phyloP scores from a whole-genome alignment of 2,329 filamentous ascomycete species.

The Aspergillus glaucus region DNA sequence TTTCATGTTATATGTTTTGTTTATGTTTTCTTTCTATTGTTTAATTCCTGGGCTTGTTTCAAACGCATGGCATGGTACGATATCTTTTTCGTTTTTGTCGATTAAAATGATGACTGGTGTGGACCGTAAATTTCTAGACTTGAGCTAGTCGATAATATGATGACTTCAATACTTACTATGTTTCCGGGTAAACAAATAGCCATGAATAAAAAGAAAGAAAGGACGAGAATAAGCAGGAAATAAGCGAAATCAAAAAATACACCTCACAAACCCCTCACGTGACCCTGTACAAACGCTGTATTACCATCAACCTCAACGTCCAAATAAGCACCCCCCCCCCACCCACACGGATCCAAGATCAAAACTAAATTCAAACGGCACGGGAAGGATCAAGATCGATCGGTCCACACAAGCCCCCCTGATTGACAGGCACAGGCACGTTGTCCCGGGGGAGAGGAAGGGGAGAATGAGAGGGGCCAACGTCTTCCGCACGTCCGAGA shows the following conservation, averaged over 20 bases:
- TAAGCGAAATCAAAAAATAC: neutral
- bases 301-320: neutral
- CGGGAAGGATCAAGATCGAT: neutral
- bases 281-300: constrained; percentile 6
- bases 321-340: neutral
- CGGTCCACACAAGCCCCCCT: no score
- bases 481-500: no score
- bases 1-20: constrained; percentile 21
- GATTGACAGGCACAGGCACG: no score
- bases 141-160: neutral
- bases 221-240: neutral
- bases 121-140: neutral
- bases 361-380: no score
- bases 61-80: constrained; percentile 36
- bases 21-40: constrained; percentile 16
- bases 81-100: constrained; percentile 19
- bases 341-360: neutral
- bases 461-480: no score
- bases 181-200: neutral
- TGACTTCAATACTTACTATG: neutral
- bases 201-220: constrained; percentile 2
- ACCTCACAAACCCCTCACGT: constrained; percentile 1
- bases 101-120: constrained; percentile 15
- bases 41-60: constrained; percentile 24
- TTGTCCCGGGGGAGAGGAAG: no score